Conservation (phyloP, 208 protist genomes). For the Vickermania spadyakhi region DNA sequence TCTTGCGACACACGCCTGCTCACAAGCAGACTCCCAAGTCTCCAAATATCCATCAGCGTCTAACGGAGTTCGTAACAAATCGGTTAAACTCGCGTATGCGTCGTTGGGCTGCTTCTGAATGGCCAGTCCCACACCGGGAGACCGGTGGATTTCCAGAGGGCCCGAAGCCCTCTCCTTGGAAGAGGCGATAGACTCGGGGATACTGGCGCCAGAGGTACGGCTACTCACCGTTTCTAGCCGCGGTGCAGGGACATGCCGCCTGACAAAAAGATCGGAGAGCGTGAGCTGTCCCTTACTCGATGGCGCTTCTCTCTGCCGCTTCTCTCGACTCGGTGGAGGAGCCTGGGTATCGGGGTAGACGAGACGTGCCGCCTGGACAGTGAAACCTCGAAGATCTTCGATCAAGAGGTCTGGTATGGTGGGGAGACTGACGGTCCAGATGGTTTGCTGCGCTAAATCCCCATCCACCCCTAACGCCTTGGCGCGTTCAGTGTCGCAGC, state of each 20-base stretch:
- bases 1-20: constrained; percentile 11
- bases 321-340: no score
- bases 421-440: constrained; percentile 60
- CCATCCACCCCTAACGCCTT: constrained; percentile 28
- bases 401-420: constrained; percentile 51
- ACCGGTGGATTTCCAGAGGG: no score
- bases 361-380: constrained; percentile 74
- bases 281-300: no score
- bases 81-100: neutral
- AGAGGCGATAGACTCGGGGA: no score
- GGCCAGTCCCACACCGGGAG: neutral
- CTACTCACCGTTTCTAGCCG: neutral
- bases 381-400: constrained; percentile 71
- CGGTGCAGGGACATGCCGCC: neutral
- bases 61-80: constrained; percentile 5
- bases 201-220: no score
- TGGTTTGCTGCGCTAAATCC: constrained; percentile 1
- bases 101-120: neutral
- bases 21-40: constrained; percentile 26
- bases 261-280: no score
- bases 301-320: no score
- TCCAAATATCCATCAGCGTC: constrained; percentile 5
- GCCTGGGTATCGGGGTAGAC: no score
- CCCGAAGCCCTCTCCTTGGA: no score
- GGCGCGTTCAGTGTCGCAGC: constrained; percentile 23